Percentiles rank a stretch among this genome's conserved stretches.
Conservation (phyloP, 768 basidiomycete genomes). For the Serpula lacrymans region DNA sequence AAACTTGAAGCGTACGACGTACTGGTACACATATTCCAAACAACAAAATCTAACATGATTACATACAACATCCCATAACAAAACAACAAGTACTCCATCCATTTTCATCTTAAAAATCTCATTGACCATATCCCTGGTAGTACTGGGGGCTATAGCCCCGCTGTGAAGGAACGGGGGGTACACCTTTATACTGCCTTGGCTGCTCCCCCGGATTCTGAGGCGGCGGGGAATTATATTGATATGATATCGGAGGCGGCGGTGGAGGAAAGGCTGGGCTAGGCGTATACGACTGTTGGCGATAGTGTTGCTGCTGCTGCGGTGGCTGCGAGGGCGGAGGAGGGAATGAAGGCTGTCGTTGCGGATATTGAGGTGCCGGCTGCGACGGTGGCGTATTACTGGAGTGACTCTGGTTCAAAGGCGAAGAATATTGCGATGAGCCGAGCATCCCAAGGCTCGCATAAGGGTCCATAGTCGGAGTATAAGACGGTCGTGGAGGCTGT, state of each 20-base stretch:
- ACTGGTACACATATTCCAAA: no score
- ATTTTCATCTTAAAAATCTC: conserved; percentile 13
- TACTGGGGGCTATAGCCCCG: conserved; percentile 22
- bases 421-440: conserved; percentile 13
- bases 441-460: conserved; percentile 32
- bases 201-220: conserved; percentile 25
- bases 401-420: conserved; percentile 1
- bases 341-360: conserved; percentile 6
- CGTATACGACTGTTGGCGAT: conserved; percentile 23
- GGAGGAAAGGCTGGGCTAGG: conserved; percentile 9
- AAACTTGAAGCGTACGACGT: no score
- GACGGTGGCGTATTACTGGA: conserved; percentile 6
- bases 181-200: conserved; percentile 24
- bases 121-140: conserved; percentile 27
- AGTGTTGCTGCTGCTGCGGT: conserved; percentile 18
- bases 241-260: conserved; percentile 16
- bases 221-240: conserved; percentile 21
- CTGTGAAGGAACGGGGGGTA: conserved; percentile 27
- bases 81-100: not conserved
- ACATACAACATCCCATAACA: no score
- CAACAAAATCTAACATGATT: no score
- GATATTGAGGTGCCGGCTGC: conserved; percentile 4
- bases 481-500: conserved; percentile 20
- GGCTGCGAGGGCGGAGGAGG: conserved; percentile 3
- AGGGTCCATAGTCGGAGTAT: conserved; percentile 29